Percentiles rank a stretch among this genome's conserved stretches.
These are phyloP conservation scores for Ophiocordyceps sinensis DNA, from an alignment of 2,329 filamentous ascomycete genomes.

Conservation along the genomic window DNA sequence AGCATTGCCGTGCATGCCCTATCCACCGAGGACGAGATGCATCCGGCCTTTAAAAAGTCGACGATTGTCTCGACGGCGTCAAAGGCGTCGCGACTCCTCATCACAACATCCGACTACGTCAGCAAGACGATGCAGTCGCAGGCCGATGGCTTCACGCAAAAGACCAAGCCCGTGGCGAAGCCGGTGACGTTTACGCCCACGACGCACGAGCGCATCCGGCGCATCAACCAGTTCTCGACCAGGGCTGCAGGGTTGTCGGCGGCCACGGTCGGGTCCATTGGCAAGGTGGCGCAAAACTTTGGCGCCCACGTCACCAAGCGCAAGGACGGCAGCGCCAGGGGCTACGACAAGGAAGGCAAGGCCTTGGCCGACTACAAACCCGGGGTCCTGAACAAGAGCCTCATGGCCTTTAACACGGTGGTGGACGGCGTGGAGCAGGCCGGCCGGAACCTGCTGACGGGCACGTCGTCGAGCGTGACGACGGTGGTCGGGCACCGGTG, in stretches of 20 bases:
- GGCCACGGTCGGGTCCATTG: slow-evolving; percentile 75
- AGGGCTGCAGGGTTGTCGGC: slow-evolving; percentile 67
- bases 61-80: slow-evolving; percentile 76
- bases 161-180: slow-evolving; percentile 60
- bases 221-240: slow-evolving; percentile 75
- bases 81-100: slow-evolving; percentile 78
- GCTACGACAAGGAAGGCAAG: slow-evolving; percentile 57
- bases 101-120: slow-evolving; percentile 71
- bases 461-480: slow-evolving; percentile 63
- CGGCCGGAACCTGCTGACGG: slow-evolving; percentile 61
- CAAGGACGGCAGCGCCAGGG: slow-evolving; percentile 38
- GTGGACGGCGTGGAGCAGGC: slow-evolving; percentile 88
- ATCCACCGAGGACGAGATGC: slow-evolving; percentile 53
- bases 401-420: slow-evolving; percentile 93
- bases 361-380: slow-evolving; percentile 61
- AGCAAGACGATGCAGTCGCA: slow-evolving; percentile 63
- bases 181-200: slow-evolving; percentile 79
- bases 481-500: slow-evolving; percentile 83
- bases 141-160: slow-evolving; percentile 68
- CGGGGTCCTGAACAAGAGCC: slow-evolving; percentile 81
- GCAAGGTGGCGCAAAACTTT: slow-evolving; percentile 75
- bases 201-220: slow-evolving; percentile 73
- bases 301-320: slow-evolving; percentile 53
- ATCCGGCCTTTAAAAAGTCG: slow-evolving; percentile 85
- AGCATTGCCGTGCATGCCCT: slow-evolving; percentile 53